Evolutionary conservation across 2,329 filamentous ascomycete genomes (phyloP), one percentile per base, ranked within the genome.

Genomic region (Myrmaecium sp.): DNA sequence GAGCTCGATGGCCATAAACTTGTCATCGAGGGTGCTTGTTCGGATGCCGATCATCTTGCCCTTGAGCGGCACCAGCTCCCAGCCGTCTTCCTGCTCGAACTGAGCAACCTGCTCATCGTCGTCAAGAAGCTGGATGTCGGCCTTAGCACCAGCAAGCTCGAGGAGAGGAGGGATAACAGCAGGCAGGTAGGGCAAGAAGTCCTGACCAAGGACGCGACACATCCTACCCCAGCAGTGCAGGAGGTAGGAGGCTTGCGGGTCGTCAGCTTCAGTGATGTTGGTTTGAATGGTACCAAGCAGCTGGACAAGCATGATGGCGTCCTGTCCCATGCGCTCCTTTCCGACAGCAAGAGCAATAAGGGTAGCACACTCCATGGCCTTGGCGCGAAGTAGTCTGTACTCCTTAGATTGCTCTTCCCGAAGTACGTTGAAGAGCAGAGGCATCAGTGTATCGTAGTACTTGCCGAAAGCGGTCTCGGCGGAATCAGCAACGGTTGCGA

Each of bases 181-280:
- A 19, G 76, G 73, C 28, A 98, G 64, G 62, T 91, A 98, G 10
- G 84, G 84, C 8, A 95, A 64, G 53, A 98, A 98, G 41, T 94
- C 84, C 25, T 69, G 60, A 12, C 79, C 83, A 35, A 98, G 67
- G 16, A 98, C 86, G 37, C 89, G 76, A 55, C 86, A 95, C 89
- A 98, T 98, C 25, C 89, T 74, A 27, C 89, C 89, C 89, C 89
- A 98, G 59, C 89, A 98, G 62, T 98, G 89, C 56, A 98, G 80
- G 18, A 98, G 66, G 51, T 98, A 98, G 43, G 92, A 86, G 10
- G 83, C 79, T 53, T 98, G 89, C 20, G 89, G 89, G 46, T 98
- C 89, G 42, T 98, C 89, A 2, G 83, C 58, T 42, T 98, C 89
- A 4, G 74, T 76, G 34, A 95, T 89, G 36, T 38, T 51, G 45